Conservation (phyloP, 495 filamentous ascomycete genomes). For the Penicillium odoratum region DNA sequence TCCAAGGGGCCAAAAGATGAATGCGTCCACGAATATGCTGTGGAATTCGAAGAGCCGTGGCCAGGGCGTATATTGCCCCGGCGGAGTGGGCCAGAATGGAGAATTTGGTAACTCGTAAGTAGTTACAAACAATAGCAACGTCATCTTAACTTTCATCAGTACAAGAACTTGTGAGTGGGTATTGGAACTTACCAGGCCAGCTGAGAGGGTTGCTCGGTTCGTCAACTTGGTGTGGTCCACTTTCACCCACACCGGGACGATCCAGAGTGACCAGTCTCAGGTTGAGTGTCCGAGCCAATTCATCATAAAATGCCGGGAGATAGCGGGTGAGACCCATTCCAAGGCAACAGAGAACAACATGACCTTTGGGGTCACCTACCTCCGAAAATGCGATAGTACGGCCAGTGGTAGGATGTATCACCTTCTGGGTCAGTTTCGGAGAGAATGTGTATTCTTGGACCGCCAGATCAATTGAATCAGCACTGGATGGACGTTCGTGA, state of each 20-base stretch:
- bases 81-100: slow-evolving; percentile 97
- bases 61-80: slow-evolving; percentile 95
- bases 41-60: slow-evolving; percentile 92
- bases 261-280: slow-evolving; percentile 91
- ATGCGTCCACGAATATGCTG: slow-evolving; percentile 94
- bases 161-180: background rate
- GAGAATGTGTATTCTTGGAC: slow-evolving; percentile 84
- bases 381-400: slow-evolving; percentile 94
- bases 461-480: slow-evolving; percentile 84
- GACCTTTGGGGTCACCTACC: slow-evolving; percentile 89
- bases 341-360: slow-evolving; percentile 93
- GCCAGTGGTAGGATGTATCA: slow-evolving; percentile 79
- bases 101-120: slow-evolving; percentile 91
- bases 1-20: slow-evolving; percentile 96
- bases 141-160: slow-evolving; percentile 61
- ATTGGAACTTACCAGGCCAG: slow-evolving; percentile 75
- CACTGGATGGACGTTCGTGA: slow-evolving; percentile 64
- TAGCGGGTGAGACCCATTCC: slow-evolving; percentile 98
- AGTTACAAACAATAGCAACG: slow-evolving; percentile 90
- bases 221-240: slow-evolving; percentile 72
- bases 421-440: slow-evolving; percentile 81
- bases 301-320: slow-evolving; percentile 96
- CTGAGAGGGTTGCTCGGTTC: slow-evolving; percentile 80
- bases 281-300: slow-evolving; percentile 85
- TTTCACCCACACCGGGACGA: slow-evolving; percentile 91